Base-by-base conservation (phyloP, 1,284 basidiomycete genomes). In the Tilletia walkeri region DNA sequence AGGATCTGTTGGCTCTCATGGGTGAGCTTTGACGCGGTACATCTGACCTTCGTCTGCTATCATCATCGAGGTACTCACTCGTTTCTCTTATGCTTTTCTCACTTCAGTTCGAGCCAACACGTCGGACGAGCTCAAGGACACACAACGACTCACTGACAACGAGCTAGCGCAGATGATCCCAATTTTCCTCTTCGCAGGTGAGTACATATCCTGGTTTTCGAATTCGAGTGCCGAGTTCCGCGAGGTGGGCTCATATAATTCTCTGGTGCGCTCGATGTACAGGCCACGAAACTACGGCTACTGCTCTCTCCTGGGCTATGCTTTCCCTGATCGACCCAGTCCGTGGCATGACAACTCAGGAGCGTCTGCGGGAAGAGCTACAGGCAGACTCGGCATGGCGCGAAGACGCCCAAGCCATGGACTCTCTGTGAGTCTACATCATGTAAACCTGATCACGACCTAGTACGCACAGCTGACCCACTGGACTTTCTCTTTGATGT, bases 111-210 rank as follows among this genome's bases (percentile, higher is more conserved):
- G 70, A 36, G 75, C 92, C 91, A 91, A 81, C 86, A 89, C 49
- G 91, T 90, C 63, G 89, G 91, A 76, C 89, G 92, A 4, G 90
- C 90, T 87, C 84, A 92, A 66, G 92, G 91, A 9, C 91, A 92
- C 7, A 92, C 91, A 67, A 92, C 91, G 14, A 90, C 91, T 47
- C 93, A 92, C 92, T 91, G 92, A 81, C 90, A 89, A 0, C 89
- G 87, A 74, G 91, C 90, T 0, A 91, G 90, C 76, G 14, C 56
- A 61, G 30, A 61, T 36, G 56, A 34, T 61, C 9, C n/a, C 34
- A 20, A 34, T 36, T 14, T 61, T 61, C 56, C 30, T 61, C 7
- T 61, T 61, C 30, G 56, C 56, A 10, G 56, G 89, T 90, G 72
- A 86, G 92, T 75, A n/a, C n/a, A n/a, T n/a, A 92, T 93, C 91